Base-by-base conservation (phyloP, 2,329 filamentous ascomycete species). In the Xylariales sp. region DNA sequence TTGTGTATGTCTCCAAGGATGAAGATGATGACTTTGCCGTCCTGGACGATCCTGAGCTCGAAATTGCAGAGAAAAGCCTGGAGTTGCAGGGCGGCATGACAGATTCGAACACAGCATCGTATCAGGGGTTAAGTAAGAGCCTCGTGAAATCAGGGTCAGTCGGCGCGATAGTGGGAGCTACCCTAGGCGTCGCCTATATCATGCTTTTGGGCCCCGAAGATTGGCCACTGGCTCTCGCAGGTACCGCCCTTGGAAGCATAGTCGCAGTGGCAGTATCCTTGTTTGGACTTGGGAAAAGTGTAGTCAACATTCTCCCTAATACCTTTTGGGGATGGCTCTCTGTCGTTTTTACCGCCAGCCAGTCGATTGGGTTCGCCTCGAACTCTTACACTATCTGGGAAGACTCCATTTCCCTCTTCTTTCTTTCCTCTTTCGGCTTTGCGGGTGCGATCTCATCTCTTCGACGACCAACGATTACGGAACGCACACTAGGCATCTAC, bases 341-440 rank as follows among this genome's bases (percentile, higher is more conserved):
- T 5, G 70, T 88, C 19, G 60, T 90, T 11, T 88, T 95, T 51
- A 89, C 89, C 0, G 62, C 89, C n/a, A 81, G 85, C 46, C 88
- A 95, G 57, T 94, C 89, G n/a, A 70, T 87, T 38, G 91, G 93
- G 6, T 98, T 97, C 60, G 91, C 91, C 0, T 93, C 93, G 3
- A 98, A 98, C 65, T 98, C 93, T 0, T 98, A 90, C 65, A 97
- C 91, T 0, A 95, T 98, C 51, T 98, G 93, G 90, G 93, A 98
- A 66, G 93, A 98, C 57, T 86, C 88, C 11, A 96, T 96, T 42
- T 74, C 95, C 4, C 73, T 95, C 3, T 95, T 95, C 68, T 91
- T 97, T 66, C 78, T 96, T 44, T 80, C 82, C 2, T 93, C 90
- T 0, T 96, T 97, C 58, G 90, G 89, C 21, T 63, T 89, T 5